Percentiles rank a stretch among this genome's conserved stretches.
Conservation (phyloP, 441 rosid genomes). For the Geranium incanum region DNA sequence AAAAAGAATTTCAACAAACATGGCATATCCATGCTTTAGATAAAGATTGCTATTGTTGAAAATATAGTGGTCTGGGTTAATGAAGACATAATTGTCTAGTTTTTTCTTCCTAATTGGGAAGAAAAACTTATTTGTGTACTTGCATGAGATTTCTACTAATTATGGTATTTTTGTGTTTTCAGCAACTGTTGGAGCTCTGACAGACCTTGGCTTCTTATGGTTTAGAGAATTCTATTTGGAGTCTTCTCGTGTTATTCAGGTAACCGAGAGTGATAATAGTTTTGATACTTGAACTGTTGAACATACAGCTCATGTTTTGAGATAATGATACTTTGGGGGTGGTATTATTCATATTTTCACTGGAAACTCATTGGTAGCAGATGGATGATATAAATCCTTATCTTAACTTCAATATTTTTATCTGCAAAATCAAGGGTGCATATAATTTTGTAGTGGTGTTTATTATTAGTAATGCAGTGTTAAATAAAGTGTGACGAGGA, state of each 20-base stretch:
- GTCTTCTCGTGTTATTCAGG: constrained; percentile 99
- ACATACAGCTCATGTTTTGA: constrained; percentile 13
- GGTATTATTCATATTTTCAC: constrained; percentile 12
- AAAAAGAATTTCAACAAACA: not conserved
- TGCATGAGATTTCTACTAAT: constrained; percentile 18
- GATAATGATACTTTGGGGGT: not conserved
- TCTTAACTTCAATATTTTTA: not conserved
- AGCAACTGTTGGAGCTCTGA: constrained; percentile 76
- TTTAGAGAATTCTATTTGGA: constrained; percentile 98
- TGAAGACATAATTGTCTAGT: not conserved
- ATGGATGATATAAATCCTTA: not conserved
- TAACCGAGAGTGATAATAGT: constrained; percentile 24
- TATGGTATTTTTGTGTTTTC: constrained; percentile 35
- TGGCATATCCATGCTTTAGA: not conserved
- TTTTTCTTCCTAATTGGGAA: not conserved
- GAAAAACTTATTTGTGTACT: constrained; percentile 8
- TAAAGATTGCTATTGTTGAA: not conserved
- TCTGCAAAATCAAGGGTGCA: not conserved
- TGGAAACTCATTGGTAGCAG: constrained; percentile 7
- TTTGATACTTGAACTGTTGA: constrained; percentile 12
- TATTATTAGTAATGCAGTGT: not conserved
- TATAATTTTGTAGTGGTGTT: not conserved
- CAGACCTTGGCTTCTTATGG: constrained; percentile 98
- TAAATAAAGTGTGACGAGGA: not conserved
- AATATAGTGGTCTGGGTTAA: not conserved